Conservation (phyloP, 2,329 filamentous ascomycete species). For the Hirsutella thompsonii region DNA sequence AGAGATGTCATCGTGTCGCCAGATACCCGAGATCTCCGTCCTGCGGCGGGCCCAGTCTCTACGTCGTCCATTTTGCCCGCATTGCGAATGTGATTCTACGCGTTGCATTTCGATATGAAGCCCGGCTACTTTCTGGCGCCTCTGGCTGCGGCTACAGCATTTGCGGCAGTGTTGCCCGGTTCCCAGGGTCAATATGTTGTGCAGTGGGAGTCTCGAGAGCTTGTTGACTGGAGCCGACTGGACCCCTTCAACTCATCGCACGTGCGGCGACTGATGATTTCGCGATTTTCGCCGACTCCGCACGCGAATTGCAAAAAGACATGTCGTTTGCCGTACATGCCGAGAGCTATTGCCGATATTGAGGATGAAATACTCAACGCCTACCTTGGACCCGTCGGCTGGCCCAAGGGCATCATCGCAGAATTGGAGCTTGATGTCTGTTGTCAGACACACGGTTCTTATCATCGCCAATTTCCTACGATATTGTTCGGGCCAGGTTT, state of each 20-base stretch:
- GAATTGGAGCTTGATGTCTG: conserved; percentile 10
- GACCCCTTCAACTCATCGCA: conserved; percentile 12
- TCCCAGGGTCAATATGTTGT: not conserved
- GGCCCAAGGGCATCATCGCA: conserved; percentile 8
- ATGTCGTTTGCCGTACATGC: conserved; percentile 11
- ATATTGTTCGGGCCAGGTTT: conserved; percentile 4
- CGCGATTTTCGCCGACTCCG: conserved; percentile 10
- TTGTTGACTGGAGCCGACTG: conserved; percentile 22
- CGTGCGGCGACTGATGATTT: conserved; percentile 11
- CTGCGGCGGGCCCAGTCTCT: no score
- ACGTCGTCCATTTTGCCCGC: no score
- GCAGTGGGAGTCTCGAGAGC: conserved; percentile 7
- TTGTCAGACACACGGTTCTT: conserved; percentile 5
- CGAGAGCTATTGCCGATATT: conserved; percentile 5
- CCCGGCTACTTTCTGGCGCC: not conserved
- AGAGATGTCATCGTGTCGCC: no score
- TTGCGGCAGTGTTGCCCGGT: not conserved
- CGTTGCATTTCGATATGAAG: no score
- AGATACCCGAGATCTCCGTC: no score
- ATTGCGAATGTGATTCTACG: no score
- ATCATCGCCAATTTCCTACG: conserved; percentile 1
- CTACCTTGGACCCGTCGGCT: conserved; percentile 6
- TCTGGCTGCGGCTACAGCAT: not conserved
- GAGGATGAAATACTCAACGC: conserved; percentile 10
- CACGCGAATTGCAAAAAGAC: conserved; percentile 7